Evolutionary conservation across 805 yeast species (phyloP).

Genomic region (Kluyveromyces nonfermentans): DNA sequence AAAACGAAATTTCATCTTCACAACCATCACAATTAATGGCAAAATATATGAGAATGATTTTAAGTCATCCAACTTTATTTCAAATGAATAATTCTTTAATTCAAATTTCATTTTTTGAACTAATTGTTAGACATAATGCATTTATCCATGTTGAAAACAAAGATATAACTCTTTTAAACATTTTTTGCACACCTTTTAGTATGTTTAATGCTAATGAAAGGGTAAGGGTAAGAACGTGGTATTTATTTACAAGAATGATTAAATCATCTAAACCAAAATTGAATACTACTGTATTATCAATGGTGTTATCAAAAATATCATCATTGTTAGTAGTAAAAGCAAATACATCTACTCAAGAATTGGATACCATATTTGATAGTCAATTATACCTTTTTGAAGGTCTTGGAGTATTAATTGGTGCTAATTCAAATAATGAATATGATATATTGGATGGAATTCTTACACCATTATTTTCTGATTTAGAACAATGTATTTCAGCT

Average conservation of each 20-base stretch:
- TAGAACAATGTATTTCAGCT: constrained; percentile 55
- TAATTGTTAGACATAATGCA: constrained; percentile 68
- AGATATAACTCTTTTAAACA: constrained; percentile 54
- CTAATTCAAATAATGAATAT: constrained; percentile 35
- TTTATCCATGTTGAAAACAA: constrained; percentile 36
- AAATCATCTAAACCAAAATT: constrained; percentile 63
- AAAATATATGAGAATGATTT: constrained; percentile 22
- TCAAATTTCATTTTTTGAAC: constrained; percentile 74
- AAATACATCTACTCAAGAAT: constrained; percentile 28
- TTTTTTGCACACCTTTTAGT: constrained; percentile 75
- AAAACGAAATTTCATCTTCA: constrained; percentile 53
- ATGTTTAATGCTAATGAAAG: constrained; percentile 63
- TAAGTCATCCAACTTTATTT: constrained; percentile 27
- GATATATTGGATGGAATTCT: constrained; percentile 54
- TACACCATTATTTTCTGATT: constrained; percentile 62
- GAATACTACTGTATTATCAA: constrained; percentile 41
- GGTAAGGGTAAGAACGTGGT: constrained; percentile 85
- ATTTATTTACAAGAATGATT: constrained; percentile 72
- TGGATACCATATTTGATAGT: constrained; percentile 59
- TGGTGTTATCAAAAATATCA: constrained; percentile 53
- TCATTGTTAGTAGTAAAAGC: constrained; percentile 48
- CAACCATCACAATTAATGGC: constrained; percentile 47
- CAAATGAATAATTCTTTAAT: constrained; percentile 69
- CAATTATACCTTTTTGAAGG: constrained; percentile 83
- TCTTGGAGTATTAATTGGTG: constrained; percentile 61